Base-by-base conservation (phyloP, 768 basidiomycete species). In the Leccinum subgranulosum region DNA sequence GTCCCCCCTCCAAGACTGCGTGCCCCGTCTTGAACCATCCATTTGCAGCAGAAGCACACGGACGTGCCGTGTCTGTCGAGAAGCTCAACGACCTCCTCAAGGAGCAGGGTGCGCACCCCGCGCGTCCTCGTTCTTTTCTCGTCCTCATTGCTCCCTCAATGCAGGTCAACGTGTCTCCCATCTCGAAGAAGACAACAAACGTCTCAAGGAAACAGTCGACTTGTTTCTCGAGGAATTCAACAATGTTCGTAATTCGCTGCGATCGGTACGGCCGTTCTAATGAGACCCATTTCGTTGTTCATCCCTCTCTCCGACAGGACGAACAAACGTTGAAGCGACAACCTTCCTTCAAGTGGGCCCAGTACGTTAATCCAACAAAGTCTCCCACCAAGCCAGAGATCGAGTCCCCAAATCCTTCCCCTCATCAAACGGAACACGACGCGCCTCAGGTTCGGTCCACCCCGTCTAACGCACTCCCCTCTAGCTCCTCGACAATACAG, bases 321-420 rank as follows among this genome's bases (percentile, higher is more conserved):
- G 71, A 72, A 28, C 79, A 76, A 52, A 72, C 84, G 4, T 72
- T 94, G 21, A 79, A 77, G 52, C 81, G 90, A 54, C 90, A 91
- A 65, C 84, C 86, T 29, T 92, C 92, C 14, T 92, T 93, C 74
- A 92, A 92, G 67, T 94, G 92, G 92, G 90, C 90, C 0, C 81
- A 86, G 55, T 93, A 85, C 59, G 83, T 86, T 29, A 88, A 90
- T 68, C 84, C 88, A 2, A 73, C 84, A 56, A 84, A 84, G 61
- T 94, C 92, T 19, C 92, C 92, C 27, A 94, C 92, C 23, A 92
- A 90, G 72, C 74, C 80, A 31, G 85, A 86, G 45, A 69, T 73
- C 21, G 90, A 92, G 59, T 92, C 90, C 0, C 92, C 90, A 0
- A 86, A 87, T 66, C 80, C 84, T 45, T 94, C 92, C 1, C 92